Base-by-base conservation (phyloP, 1,284 basidiomycete species). In the Phlebopus sp. region DNA sequence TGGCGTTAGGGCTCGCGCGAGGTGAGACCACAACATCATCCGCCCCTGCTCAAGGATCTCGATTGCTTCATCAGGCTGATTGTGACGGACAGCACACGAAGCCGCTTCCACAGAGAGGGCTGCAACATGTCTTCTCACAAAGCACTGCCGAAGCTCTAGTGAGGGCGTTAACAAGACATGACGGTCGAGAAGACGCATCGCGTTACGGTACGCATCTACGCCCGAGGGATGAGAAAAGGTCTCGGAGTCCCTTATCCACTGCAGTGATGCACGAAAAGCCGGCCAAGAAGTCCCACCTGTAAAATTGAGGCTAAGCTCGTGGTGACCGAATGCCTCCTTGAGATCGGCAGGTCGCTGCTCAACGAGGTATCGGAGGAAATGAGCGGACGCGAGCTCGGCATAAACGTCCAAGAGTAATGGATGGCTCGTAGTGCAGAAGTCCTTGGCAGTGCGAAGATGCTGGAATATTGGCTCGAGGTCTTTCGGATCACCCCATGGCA, bases 311-410 rank as follows among this genome's bases (percentile, higher is more conserved):
- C 62, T 59, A 23, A 63, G 50, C 5, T 62, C 60, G 5, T 63
- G 58, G 15, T 66, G 32, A 17, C 57, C 52, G 15, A 65, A 44
- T 2, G 60, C 59, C 14, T 66, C 60, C 18, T 55, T 52, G 27
- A 65, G 55, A 44, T 67, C 64, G 31, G 47, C 49, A 14, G 49
- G n/a, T 8, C 27, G 49, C 21, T 53, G 49, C 31, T 53, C 60
- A 15, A 52, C 36, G 37, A 66, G 52, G 37, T 56, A 63, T 31
- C 55, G 59, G 8, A 66, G 54, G 41, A 65, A 63, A 37, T 58
- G 46, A 2, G 51, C 29, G 4, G 62, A 59, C 2, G 62, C 52
- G 9, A 62, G 48, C 42, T 61, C 62, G 6, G 63, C 56, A 34
- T 66, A 59, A 35, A 63, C 11, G 3, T 66, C 55, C 1, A 54